Evolutionary conservation across 2,329 filamentous ascomycete genomes (phyloP).

Genomic region (Macroventuria anomochaeta): DNA sequence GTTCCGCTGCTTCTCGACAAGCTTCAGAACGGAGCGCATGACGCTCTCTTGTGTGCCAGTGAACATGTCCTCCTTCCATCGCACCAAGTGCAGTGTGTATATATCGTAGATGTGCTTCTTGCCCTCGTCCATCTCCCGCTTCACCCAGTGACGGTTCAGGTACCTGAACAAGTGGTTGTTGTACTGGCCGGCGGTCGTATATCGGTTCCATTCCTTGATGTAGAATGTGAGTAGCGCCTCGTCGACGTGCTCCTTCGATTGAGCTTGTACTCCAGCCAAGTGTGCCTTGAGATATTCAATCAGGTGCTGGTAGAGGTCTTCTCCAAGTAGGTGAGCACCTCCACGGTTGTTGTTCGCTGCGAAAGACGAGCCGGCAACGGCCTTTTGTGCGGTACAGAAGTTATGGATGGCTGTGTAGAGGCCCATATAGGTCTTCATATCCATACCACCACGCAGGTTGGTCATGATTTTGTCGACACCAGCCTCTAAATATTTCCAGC

Average conservation of each 20-base stretch:
- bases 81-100: constrained; percentile 93
- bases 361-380: constrained; percentile 65
- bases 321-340: constrained; percentile 91
- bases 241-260: constrained; percentile 81
- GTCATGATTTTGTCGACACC: constrained; percentile 94
- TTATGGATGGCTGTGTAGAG: constrained; percentile 98
- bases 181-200: constrained; percentile 94
- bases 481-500: constrained; percentile 87
- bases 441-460: constrained; percentile 88
- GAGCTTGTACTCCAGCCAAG: constrained; percentile 71
- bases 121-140: constrained; percentile 97
- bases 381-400: constrained; percentile 98
- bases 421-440: constrained; percentile 97
- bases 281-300: constrained; percentile 84
- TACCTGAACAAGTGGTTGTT: constrained; percentile 97
- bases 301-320: constrained; percentile 93
- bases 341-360: constrained; percentile 69
- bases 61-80: constrained; percentile 94
- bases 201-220: constrained; percentile 94
- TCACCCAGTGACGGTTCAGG: constrained; percentile 98
- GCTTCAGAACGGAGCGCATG: constrained; percentile 91
- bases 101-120: constrained; percentile 99
- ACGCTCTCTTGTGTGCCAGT: constrained; percentile 82
- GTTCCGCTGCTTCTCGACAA: constrained; percentile 96
- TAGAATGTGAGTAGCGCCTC: constrained; percentile 92